Evolutionary conservation across 2,329 filamentous ascomycete genomes (phyloP).

Genomic region (Chaetomium sp.): DNA sequence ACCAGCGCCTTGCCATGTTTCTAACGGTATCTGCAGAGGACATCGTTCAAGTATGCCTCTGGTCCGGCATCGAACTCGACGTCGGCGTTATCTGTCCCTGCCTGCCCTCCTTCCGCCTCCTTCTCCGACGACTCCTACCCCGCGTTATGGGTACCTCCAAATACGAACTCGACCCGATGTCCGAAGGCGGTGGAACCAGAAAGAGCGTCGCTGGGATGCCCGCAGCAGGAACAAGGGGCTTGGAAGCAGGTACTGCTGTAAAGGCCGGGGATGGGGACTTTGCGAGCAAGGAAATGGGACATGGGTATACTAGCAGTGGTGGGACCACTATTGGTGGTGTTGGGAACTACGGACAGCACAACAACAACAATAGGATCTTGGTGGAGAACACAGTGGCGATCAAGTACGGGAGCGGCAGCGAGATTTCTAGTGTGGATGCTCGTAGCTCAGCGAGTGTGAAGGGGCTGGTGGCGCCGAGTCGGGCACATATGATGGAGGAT

Average conservation of each 20-base stretch:
- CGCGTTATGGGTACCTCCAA: conserved; percentile 12
- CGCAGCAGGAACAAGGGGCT: too few relatives aligned
- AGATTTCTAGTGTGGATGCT: background rate
- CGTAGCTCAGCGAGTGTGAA: conserved; percentile 12
- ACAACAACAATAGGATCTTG: background rate
- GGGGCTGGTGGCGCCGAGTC: conserved; percentile 7
- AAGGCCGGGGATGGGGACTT: too few relatives aligned
- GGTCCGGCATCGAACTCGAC: conserved; percentile 22
- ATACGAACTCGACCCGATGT: conserved; percentile 18
- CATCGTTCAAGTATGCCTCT: conserved; percentile 19
- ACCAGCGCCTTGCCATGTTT: background rate
- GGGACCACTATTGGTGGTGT: background rate
- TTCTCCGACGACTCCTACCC: conserved; percentile 18
- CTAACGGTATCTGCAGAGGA: conserved; percentile 16
- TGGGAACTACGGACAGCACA: background rate
- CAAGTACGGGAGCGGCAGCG: conserved; percentile 4
- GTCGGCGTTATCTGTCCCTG: conserved; percentile 24
- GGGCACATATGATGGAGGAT: background rate
- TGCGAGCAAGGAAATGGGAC: too few relatives aligned
- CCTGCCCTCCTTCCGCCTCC: conserved; percentile 20
- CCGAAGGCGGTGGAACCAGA: background rate
- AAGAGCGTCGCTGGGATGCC: background rate
- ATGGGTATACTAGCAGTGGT: background rate
- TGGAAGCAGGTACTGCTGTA: too few relatives aligned
- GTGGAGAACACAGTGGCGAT: conserved; percentile 4